Base-by-base conservation (phyloP, 192 early-diverging fungal species). In the Podila minutissima region DNA sequence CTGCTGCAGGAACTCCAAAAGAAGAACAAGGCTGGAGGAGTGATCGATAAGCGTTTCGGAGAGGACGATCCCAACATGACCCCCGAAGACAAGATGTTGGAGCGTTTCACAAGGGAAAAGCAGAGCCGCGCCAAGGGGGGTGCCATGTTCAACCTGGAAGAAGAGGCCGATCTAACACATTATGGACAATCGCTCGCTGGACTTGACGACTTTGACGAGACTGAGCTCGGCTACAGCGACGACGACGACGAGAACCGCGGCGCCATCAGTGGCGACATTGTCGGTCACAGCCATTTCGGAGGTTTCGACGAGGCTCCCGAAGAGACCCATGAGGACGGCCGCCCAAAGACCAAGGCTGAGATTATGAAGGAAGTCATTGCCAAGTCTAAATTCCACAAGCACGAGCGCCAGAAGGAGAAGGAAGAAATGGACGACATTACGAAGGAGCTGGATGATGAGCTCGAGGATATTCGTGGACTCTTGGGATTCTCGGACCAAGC, bases 351-450 rank as follows among this genome's bases (percentile, higher is more conserved):
- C 35, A 97, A 97, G 84, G 90, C 89, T 33, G 98, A 99, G 85
- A 83, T 99, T 50, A 99, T 99, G 98, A 93, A 94, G 78, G 97
- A 99, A 82, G 78, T 99, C 32, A 99, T 99, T 74, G 94, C 94
- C 50, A 99, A 99, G 86, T 95, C 94, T 86, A 99, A 99, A 84
- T 74, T 91, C 71, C 91, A 98, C 88, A 99, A 98, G 88, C 83
- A 91, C 58, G 97, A 99, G 74, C 93, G 97, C 12, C 97, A 98
- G 86, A 84, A 89, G 71, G 89, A 89, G 37, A 94, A 95, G 75
- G 95, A 98, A 69, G 90, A 97, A 67, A 92, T 97, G 82, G 91
- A 94, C 8, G 91, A 91, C 1, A 82, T 95, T 6, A 89, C 92
- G 11, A 86, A 91, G 35, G 92, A 96, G 71, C 88, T 99, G 32